Base-by-base conservation (phyloP, 495 filamentous ascomycete genomes). In the Neurospora sp. region DNA sequence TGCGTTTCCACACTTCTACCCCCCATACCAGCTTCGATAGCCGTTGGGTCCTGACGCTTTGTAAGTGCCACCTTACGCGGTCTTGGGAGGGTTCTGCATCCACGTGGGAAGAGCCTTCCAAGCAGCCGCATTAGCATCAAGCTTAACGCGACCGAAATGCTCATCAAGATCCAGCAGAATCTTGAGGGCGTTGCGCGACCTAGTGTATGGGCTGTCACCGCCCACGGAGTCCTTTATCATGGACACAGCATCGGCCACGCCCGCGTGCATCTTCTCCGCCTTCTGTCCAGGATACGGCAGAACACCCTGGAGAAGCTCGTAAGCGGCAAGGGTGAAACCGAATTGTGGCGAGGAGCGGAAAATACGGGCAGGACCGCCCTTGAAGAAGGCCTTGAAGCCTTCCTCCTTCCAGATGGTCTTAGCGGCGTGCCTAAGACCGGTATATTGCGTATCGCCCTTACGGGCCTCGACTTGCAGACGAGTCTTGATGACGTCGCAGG, bases 401-500 rank as follows among this genome's bases (percentile, higher is more conserved):
- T 99, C 96, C 78, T 98, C 92, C 82, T 90, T 89, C 83, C 85
- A 91, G 73, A 99, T 91, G 12, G 92, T 94, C 31, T 79, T 80
- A 18, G 96, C 96, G 68, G 91, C 93, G 82, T 99, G 94, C 48
- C 94, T 88, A n/a, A 99, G 85, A 38, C 90, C 90, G 22, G 88
- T 93, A 85, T 99, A 99, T 42, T 84, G 84, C 12, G 90, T 90
- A 74, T 99, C 96, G 69, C 96, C 96, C 84, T 98, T 98, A 71
- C 96, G 90, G 9, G 96, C 94, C 81, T 99, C 96, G 72, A 99
- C 96, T 79, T 99, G 96, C 72, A 99, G 85, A 79, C 96, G 92
- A 9, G 96, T 99, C 86, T 99, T 99, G 89, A 99, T 98, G 74
- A 99, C 96, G 79, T 99, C 96, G 84, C 92, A 98, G 4, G 96